Base-by-base conservation (phyloP, 106 monocot genomes). In the Allium cepa region DNA sequence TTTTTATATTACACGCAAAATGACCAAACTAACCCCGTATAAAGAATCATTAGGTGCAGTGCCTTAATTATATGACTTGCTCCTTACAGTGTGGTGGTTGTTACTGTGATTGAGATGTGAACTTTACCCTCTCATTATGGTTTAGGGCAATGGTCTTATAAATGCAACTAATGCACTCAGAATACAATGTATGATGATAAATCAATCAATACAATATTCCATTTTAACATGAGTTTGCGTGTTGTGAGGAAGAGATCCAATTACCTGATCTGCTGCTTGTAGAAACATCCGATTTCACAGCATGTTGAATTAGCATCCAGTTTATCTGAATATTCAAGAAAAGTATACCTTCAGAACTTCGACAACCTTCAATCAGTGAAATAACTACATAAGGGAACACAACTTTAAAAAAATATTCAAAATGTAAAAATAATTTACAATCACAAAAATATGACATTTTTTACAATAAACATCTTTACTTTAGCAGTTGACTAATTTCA, bases 401-500 rank as follows among this genome's bases (percentile, higher is more conserved):
- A 36, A 36, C 36, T 36, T 36, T 4, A 36, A 36, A 36, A 36
- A 36, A 4, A 36, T 36, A 36, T 36, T 36, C 36, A 36, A 36
- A 36, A 36, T 36, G 3, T 36, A 36, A 5, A 36, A 36, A 36
- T 36, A 36, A 36, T 36, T 36, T 5, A 36, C 36, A 36, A 0
- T 1, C 36, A 36, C 36, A 5, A 36, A 36, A 36, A 36, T 4
- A 36, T 36, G 3, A 36, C 36, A 36, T 36, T 36, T 36, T 36
- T 36, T 36, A 36, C 36, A 36, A 36, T 36, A 36, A 36, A 36
- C 36, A 36, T 36, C 36, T 36, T 27, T 56, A 69, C 76, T 78
- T 82, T 75, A 75, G 73, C 73, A 52, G 77, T 77, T 82, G 77
- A 73, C 77, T 63, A 52, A 3, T 73, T 62, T 22, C 11, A 26